Evolutionary conservation across 225 moss, liverwort and hornwort genomes (phyloP).

Genomic region (Rhytidiadelphus loreus): DNA sequence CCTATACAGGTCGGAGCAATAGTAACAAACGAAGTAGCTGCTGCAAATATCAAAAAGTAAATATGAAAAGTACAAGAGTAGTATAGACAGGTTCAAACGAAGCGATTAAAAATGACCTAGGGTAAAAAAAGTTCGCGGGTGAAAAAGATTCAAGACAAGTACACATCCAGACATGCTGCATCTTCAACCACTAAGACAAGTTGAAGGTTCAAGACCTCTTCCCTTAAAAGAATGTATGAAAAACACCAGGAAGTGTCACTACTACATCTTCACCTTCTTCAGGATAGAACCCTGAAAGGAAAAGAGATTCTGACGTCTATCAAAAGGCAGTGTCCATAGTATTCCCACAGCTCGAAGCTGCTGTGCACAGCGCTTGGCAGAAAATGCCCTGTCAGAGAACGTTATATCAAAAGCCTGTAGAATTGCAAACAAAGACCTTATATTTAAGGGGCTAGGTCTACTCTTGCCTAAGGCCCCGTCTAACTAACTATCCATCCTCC

Average conservation of each 20-base stretch:
- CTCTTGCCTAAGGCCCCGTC: not conserved
- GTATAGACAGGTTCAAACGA: not conserved
- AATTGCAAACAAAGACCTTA: not conserved
- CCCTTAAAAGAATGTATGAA: not conserved
- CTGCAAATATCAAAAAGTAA: not conserved
- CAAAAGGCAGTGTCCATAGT: not conserved
- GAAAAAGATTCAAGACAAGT: not conserved
- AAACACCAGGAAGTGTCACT: not conserved
- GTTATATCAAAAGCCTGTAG: not conserved
- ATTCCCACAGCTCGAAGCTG: not conserved
- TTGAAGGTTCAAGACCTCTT: conserved; percentile 1
- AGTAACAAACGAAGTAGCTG: not conserved
- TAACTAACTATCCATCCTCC: not conserved
- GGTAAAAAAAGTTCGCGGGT: not conserved
- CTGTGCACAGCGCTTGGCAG: not conserved
- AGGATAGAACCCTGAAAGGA: not conserved
- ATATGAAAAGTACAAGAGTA: not conserved
- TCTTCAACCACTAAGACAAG: not conserved
- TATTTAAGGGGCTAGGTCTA: not conserved
- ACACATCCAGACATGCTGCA: not conserved
- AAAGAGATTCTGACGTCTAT: not conserved
- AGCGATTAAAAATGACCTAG: not conserved
- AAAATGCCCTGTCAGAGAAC: not conserved
- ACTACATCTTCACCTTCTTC: not conserved
- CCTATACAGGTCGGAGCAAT: not conserved